These are phyloP conservation scores for Castanea sativa DNA, from an alignment of 306 rosid species.

Conservation along the genomic window DNA sequence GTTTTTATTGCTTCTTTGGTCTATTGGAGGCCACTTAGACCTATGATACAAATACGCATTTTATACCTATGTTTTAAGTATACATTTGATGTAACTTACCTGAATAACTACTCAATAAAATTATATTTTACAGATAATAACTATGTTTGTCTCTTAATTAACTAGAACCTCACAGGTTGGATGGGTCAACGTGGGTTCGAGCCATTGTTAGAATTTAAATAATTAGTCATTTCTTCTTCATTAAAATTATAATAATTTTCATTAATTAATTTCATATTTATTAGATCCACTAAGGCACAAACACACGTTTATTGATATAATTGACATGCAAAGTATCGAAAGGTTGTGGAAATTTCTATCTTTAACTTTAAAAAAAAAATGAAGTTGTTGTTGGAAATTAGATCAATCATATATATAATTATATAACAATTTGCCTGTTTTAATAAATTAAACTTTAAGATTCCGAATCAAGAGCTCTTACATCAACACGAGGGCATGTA, in stretches of 20 bases:
- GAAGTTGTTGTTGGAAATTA: not conserved
- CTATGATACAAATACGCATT: not conserved
- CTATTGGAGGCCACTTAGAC: not conserved
- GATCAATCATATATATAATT: conserved; percentile 12
- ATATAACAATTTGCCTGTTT: conserved; percentile 1
- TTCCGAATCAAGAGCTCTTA: conserved; percentile 26
- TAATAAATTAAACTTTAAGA: conserved; percentile 20
- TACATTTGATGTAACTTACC: no score
- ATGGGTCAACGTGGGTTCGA: not conserved
- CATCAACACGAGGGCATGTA: conserved; percentile 17
- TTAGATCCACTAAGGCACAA: no score
- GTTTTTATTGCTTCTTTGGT: not conserved
- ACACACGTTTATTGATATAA: conserved; percentile 12
- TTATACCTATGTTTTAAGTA: no score
- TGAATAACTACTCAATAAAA: not conserved
- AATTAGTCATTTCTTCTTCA: not conserved
- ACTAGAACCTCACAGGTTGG: not conserved
- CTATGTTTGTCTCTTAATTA: not conserved
- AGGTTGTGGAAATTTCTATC: not conserved
- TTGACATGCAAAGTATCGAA: not conserved
- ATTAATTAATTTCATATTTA: no score
- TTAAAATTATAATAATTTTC: not conserved
- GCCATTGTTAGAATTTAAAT: not conserved
- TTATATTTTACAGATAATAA: not conserved
- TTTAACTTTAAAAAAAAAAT: no score